phyloP scores from a whole-genome alignment of 2,329 filamentous ascomycete genomes.

The Aspergillus uvarum region DNA sequence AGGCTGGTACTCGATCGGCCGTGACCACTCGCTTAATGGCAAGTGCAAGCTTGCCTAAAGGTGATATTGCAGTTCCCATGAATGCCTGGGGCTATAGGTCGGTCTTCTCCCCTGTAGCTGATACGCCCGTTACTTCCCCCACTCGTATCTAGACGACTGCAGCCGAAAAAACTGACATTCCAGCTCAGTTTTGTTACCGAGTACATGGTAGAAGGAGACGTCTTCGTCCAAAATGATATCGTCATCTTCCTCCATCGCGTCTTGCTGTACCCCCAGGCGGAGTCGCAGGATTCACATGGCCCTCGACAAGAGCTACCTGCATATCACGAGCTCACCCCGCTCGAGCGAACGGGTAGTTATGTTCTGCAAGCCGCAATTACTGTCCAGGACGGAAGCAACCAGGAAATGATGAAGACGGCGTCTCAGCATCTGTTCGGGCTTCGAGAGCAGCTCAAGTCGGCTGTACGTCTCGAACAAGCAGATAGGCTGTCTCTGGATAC shows the following conservation, averaged over 20 bases:
- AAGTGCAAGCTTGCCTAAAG: slow-evolving; percentile 49
- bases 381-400: slow-evolving; percentile 56
- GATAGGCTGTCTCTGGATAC: slow-evolving; percentile 62
- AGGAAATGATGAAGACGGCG: slow-evolving; percentile 54
- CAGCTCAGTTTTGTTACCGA: slow-evolving; percentile 55
- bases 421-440: slow-evolving; percentile 56
- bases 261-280: slow-evolving; percentile 48
- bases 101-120: slow-evolving; percentile 24
- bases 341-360: slow-evolving; percentile 59
- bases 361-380: slow-evolving; percentile 59
- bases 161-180: slow-evolving; percentile 10
- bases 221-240: slow-evolving; percentile 59
- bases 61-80: slow-evolving; percentile 53
- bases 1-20: slow-evolving; percentile 53
- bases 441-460: slow-evolving; percentile 55
- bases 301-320: slow-evolving; percentile 44
- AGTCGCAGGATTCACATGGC: slow-evolving; percentile 28
- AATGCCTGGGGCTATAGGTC: slow-evolving; percentile 55
- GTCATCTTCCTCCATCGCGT: slow-evolving; percentile 58
- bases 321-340: slow-evolving; percentile 47
- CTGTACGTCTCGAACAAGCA: slow-evolving; percentile 57
- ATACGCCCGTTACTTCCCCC: slow-evolving; percentile 12
- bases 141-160: background rate
- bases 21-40: slow-evolving; percentile 55
- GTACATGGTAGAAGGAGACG: slow-evolving; percentile 57